Conservation (phyloP, 805 yeast species). For the Spathaspora boniae region DNA sequence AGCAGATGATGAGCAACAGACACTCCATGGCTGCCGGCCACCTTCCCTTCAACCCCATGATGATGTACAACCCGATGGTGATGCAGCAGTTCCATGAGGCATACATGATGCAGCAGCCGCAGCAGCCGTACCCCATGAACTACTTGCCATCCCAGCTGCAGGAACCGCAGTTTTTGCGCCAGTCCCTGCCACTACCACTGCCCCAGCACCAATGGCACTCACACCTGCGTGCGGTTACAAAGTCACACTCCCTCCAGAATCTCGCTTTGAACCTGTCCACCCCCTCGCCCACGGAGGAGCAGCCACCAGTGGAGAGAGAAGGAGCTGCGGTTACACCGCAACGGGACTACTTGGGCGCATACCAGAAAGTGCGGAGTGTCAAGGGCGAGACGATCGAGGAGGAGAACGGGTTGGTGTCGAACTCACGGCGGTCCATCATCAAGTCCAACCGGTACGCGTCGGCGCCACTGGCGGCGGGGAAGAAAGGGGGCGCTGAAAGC, state of each 20-base stretch:
- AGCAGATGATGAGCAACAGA: slow-evolving; percentile 6
- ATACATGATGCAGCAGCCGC: slow-evolving; percentile 6
- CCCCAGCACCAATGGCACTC: too few relatives aligned
- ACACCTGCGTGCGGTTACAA: too few relatives aligned
- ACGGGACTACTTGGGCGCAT: slow-evolving; percentile 6
- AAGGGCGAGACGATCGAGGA: slow-evolving; percentile 2
- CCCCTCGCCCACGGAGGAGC: too few relatives aligned
- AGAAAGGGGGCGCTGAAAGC: slow-evolving; percentile 6
- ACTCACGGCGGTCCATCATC: slow-evolving; percentile 28
- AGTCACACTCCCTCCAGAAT: slow-evolving; percentile 1
- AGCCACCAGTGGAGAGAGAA: too few relatives aligned
- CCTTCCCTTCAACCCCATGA: slow-evolving; percentile 6
- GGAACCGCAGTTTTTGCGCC: not conserved
- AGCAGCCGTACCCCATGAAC: not conserved
- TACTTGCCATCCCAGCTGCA: slow-evolving; percentile 1
- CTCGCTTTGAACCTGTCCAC: not conserved
- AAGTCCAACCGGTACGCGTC: slow-evolving; percentile 35
- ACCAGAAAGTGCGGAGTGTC: slow-evolving; percentile 7
- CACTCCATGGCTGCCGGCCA: slow-evolving; percentile 10
- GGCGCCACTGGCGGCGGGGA: slow-evolving; percentile 21
- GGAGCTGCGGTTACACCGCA: too few relatives aligned
- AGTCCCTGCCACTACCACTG: too few relatives aligned
- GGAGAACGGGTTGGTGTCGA: slow-evolving; percentile 16
- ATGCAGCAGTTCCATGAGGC: slow-evolving; percentile 13
- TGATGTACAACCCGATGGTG: slow-evolving; percentile 11